phyloP scores from a whole-genome alignment of 2,329 filamentous ascomycete genomes.

The Cadophora malorum region DNA sequence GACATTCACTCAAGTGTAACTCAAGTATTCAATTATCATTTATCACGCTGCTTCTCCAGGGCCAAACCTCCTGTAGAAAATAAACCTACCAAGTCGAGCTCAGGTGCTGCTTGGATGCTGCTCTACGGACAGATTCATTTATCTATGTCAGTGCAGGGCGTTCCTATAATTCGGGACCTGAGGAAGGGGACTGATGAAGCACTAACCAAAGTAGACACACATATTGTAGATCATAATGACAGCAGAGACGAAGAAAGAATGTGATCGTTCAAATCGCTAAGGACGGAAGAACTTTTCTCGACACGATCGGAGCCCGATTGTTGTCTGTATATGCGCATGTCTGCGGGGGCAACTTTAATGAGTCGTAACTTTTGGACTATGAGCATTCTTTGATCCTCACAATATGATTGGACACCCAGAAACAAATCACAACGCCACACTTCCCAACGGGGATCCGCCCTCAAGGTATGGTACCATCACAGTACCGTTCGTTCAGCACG shows the following conservation, averaged over 20 bases:
- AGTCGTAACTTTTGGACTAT: background rate
- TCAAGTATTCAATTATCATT: too few species aligned
- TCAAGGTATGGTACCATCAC: background rate
- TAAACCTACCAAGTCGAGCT: background rate
- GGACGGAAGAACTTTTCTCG: background rate
- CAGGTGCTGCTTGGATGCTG: background rate
- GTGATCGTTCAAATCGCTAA: background rate
- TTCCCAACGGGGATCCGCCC: slow-evolving; percentile 3
- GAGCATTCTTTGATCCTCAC: background rate
- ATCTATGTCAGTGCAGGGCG: background rate
- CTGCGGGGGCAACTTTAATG: background rate
- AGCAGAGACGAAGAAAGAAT: background rate
- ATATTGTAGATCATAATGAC: slow-evolving; percentile 8
- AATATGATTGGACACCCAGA: background rate
- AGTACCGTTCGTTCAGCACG: background rate
- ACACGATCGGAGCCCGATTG: background rate
- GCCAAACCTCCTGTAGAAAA: background rate
- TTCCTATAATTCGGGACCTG: background rate
- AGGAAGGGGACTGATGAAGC: too few species aligned
- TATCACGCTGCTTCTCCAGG: background rate
- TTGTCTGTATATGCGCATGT: background rate
- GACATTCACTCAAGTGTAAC: too few species aligned
- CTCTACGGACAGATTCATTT: background rate
- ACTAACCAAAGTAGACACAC: slow-evolving; percentile 1
- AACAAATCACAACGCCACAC: slow-evolving; percentile 3